Conservation (phyloP, 1,284 basidiomycete species). For the Irpex sp. region DNA sequence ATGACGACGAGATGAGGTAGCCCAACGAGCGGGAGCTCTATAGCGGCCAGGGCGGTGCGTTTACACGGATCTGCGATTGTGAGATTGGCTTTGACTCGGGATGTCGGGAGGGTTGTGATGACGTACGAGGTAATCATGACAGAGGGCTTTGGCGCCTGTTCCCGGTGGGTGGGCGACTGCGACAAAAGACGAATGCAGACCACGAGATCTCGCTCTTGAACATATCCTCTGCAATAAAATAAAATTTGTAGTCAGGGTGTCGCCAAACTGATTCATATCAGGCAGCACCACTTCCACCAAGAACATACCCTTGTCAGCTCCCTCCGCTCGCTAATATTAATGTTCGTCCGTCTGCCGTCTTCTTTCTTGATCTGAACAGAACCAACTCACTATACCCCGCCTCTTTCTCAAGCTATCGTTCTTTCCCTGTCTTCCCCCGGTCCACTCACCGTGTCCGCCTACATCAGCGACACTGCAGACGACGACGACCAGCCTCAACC, state of each 20-base stretch:
- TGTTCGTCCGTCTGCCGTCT: not conserved
- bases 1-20: not conserved
- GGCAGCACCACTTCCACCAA: constrained; percentile 2
- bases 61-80: not conserved
- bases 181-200: too few species aligned
- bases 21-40: not conserved
- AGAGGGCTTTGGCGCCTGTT: not conserved
- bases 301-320: not conserved
- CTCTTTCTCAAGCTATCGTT: not conserved
- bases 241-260: constrained; percentile 4
- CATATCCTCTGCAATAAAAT: not conserved
- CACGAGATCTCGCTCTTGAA: not conserved
- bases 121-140: not conserved
- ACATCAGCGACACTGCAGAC: not conserved
- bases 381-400: not conserved
- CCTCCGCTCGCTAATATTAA: not conserved
- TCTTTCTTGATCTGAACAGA: not conserved
- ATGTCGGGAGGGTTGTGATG: not conserved
- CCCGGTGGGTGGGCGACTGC: not conserved
- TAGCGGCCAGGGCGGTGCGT: not conserved
- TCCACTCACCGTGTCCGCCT: not conserved
- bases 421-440: not conserved
- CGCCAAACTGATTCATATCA: constrained; percentile 5
- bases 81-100: not conserved
- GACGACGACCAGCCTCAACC: not conserved